A percentile compares a stretch with the other conserved stretches of the same genome.
Conservation (phyloP, 1,284 basidiomycete genomes). For the Ceratobasidium sp. region DNA sequence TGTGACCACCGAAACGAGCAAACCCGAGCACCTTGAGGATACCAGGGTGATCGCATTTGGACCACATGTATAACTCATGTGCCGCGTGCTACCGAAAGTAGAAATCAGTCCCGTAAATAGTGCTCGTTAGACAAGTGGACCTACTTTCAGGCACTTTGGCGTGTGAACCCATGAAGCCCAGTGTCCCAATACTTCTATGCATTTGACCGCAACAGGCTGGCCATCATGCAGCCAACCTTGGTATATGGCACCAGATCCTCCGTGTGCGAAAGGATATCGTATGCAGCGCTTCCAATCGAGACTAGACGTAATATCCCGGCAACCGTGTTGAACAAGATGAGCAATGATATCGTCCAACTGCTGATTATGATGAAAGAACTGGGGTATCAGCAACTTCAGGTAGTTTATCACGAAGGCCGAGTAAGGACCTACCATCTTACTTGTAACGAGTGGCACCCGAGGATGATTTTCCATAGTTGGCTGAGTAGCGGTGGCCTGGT, state of each 20-base stretch:
- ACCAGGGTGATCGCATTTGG: slow-evolving; percentile 7
- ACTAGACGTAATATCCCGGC: slow-evolving; percentile 6
- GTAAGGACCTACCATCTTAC: slow-evolving; percentile 5
- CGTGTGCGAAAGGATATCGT: background rate
- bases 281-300: background rate
- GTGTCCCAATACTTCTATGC: background rate
- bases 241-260: slow-evolving; percentile 11
- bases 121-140: background rate
- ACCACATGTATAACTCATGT: slow-evolving; percentile 26
- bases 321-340: slow-evolving; percentile 4
- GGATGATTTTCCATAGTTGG: background rate
- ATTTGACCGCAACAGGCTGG: slow-evolving; percentile 2
- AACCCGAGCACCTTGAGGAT: slow-evolving; percentile 13
- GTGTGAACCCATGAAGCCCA: background rate
- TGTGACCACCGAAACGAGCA: background rate
- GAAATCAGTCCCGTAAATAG: background rate
- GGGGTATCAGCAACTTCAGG: background rate
- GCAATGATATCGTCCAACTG: background rate
- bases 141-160: background rate
- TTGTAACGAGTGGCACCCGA: background rate
- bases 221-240: background rate
- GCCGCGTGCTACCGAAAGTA: slow-evolving; percentile 7
- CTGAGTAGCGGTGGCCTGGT: too few species aligned
- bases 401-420: background rate
- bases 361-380: background rate